Evolutionary conservation across 441 rosid genomes (phyloP).

Genomic region (Adansonia gregorii): DNA sequence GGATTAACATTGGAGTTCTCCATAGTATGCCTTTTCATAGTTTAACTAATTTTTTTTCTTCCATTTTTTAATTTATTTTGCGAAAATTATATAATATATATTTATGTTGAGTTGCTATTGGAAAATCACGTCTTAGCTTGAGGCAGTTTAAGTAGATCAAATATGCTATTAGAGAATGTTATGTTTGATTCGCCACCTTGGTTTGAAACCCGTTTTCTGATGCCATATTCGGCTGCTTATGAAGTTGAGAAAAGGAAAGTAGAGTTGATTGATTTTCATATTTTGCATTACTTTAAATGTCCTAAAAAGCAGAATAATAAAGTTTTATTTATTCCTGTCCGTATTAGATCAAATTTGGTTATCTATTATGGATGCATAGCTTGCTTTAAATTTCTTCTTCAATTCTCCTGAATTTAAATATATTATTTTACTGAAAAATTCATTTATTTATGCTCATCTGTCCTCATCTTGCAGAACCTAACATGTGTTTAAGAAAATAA

Average conservation of each 20-base stretch:
- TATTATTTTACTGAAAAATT: neutral
- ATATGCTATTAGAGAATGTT: neutral
- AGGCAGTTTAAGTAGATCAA: neutral
- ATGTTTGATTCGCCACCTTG: slow-evolving; percentile 2
- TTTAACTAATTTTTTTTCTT: neutral
- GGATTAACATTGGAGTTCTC: slow-evolving; percentile 1
- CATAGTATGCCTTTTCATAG: neutral
- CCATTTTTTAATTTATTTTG: neutral
- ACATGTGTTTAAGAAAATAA: neutral
- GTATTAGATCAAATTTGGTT: neutral
- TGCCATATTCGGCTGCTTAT: neutral
- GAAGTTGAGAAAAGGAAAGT: neutral
- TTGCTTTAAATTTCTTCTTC: neutral
- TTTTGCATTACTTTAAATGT: neutral
- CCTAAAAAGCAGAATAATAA: neutral
- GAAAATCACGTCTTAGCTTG: neutral
- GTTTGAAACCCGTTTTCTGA: neutral
- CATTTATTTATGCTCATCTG: neutral
- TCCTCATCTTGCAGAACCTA: neutral
- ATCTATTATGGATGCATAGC: neutral
- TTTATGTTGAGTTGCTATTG: slow-evolving; percentile 3
- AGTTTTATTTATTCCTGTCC: neutral
- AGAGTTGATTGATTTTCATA: neutral
- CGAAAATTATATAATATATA: neutral
- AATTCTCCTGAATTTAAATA: neutral